These are phyloP conservation scores for Thyridium curvatum DNA, from an alignment of 2,329 filamentous ascomycete species.

Conservation along the genomic window DNA sequence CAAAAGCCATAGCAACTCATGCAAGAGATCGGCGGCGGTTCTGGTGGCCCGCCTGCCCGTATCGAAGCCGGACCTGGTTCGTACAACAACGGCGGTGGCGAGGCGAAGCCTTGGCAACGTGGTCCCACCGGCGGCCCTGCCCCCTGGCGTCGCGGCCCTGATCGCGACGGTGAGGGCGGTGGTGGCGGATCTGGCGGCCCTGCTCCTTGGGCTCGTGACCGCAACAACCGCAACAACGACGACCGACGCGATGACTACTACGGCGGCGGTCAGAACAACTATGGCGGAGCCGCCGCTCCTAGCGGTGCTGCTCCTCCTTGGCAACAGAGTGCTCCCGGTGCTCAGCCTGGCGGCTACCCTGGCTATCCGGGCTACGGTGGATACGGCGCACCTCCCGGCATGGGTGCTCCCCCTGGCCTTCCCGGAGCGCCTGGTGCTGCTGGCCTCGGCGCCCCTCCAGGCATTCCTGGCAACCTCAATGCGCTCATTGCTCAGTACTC, in stretches of 20 bases:
- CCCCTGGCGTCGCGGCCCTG: constrained; percentile 65
- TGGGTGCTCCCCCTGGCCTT: constrained; percentile 16
- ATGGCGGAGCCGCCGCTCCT: constrained; percentile 12
- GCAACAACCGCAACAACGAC: constrained; percentile 40
- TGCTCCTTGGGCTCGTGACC: constrained; percentile 58
- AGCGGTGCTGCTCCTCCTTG: constrained; percentile 34
- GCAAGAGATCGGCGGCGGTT: constrained; percentile 85
- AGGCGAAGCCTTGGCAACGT: constrained; percentile 81
- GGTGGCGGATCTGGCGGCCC: constrained; percentile 35
- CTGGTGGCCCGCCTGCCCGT: constrained; percentile 61
- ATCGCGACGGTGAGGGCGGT: constrained; percentile 37
- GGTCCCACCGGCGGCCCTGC: constrained; percentile 78
- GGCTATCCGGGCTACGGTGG: constrained; percentile 35
- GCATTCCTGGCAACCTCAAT: constrained; percentile 49
- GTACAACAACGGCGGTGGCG: constrained; percentile 48
- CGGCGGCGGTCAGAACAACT: constrained; percentile 23
- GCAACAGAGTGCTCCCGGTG: constrained; percentile 26
- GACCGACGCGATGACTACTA: constrained; percentile 34
- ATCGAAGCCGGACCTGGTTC: constrained; percentile 79
- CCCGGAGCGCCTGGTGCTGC: constrained; percentile 8
- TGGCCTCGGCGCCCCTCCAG: constrained; percentile 36
- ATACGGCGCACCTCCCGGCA: constrained; percentile 47
- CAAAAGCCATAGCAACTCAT: constrained; percentile 69
- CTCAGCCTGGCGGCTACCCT: constrained; percentile 22
- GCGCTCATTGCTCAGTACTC: constrained; percentile 59